phyloP scores from a whole-genome alignment of 2,329 filamentous ascomycete genomes.

The Nemania bipapillata region DNA sequence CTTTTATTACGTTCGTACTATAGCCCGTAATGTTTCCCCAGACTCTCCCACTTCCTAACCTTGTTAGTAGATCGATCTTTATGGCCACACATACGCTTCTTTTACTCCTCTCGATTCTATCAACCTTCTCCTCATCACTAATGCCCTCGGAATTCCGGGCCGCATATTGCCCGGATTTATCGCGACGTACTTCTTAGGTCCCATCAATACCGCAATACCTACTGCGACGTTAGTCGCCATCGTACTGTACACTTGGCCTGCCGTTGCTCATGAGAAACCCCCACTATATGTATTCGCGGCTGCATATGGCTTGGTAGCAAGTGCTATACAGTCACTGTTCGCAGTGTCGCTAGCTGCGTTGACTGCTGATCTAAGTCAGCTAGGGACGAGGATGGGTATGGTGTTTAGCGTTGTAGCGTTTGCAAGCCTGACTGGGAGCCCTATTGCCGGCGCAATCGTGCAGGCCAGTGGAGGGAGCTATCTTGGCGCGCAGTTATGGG shows the following conservation, averaged over 20 bases:
- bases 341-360: conserved; percentile 69
- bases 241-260: conserved; percentile 67
- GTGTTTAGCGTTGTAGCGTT: conserved; percentile 66
- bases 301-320: conserved; percentile 72
- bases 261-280: conserved; percentile 59
- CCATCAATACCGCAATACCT: conserved; percentile 70
- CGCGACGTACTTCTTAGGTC: conserved; percentile 68
- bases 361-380: conserved; percentile 62
- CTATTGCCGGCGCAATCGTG: conserved; percentile 63
- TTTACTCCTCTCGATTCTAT: conserved; percentile 60
- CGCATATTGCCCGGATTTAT: conserved; percentile 68
- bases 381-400: conserved; percentile 69
- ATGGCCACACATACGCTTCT: too few relatives aligned
- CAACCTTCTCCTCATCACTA: conserved; percentile 72
- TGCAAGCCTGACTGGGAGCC: conserved; percentile 63
- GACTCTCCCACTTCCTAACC: too few relatives aligned
- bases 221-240: conserved; percentile 55
- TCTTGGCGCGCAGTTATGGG: conserved; percentile 62
- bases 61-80: too few relatives aligned
- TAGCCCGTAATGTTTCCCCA: conserved; percentile 46
- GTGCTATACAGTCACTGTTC: conserved; percentile 73
- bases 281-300: conserved; percentile 71
- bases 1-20: conserved; percentile 67
- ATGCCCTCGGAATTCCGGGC: conserved; percentile 69
- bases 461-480: conserved; percentile 56